Evolutionary conservation across 2,329 filamentous ascomycete genomes (phyloP).

Genomic region (Madurella fahalii): DNA sequence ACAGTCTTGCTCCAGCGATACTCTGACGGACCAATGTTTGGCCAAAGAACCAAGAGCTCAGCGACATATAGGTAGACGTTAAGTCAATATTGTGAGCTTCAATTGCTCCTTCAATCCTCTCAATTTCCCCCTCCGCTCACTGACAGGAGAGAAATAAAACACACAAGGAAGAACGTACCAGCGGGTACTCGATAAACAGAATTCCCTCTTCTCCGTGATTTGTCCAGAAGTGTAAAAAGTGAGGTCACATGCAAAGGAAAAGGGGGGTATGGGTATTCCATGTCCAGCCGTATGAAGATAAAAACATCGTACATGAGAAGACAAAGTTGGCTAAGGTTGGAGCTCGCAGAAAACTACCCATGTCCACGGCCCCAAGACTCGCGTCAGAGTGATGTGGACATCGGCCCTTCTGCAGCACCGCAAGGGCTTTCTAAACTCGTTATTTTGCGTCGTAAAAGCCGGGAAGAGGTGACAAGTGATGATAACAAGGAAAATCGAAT

Average conservation of each 20-base stretch:
- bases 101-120: conserved; percentile 2
- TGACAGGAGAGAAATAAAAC: neutral
- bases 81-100: neutral
- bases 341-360: conserved; percentile 6
- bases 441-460: conserved; percentile 10
- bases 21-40: neutral
- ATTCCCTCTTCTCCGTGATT: conserved; percentile 5
- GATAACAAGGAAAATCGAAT: conserved; percentile 3
- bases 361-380: conserved; percentile 1
- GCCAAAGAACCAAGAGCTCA: neutral
- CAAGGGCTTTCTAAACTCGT: conserved; percentile 6
- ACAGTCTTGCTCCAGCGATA: neutral
- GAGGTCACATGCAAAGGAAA: conserved; percentile 7
- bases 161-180: neutral
- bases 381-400: neutral
- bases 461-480: neutral
- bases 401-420: conserved; percentile 2
- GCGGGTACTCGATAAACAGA: conserved; percentile 1
- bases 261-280: conserved; percentile 20
- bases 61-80: neutral
- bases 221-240: conserved; percentile 15
- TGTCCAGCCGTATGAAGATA: conserved; percentile 18
- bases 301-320: conserved; percentile 21
- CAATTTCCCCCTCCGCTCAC: neutral
- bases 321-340: neutral